Evolutionary conservation across 495 filamentous ascomycete species (phyloP).

Genomic region (Trichoderma reesei): DNA sequence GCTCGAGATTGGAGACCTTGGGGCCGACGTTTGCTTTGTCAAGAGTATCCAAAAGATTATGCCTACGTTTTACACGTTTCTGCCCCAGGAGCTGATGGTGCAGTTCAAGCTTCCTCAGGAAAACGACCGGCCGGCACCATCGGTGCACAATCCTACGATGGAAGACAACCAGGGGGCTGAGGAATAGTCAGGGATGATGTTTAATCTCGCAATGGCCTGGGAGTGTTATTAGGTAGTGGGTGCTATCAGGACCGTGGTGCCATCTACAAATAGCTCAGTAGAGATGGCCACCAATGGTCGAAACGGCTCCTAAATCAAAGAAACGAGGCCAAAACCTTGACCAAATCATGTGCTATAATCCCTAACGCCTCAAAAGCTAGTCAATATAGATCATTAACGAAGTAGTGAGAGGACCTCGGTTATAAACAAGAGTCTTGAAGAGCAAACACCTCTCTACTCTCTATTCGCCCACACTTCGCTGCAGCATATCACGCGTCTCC

Average conservation of each 20-base stretch:
- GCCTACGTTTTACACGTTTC: constrained; percentile 48
- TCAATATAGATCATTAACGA: not conserved
- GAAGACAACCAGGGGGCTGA: constrained; percentile 16
- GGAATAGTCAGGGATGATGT: constrained; percentile 1
- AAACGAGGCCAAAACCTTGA: not conserved
- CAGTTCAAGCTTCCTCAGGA: constrained; percentile 49
- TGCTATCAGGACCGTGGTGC: not conserved
- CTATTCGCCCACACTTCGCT: not conserved
- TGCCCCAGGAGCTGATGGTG: constrained; percentile 65
- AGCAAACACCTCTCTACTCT: not conserved
- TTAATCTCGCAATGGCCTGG: not conserved
- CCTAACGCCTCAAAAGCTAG: not conserved
- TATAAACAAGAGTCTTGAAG: not conserved
- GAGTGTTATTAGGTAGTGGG: not conserved
- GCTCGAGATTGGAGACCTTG: constrained; percentile 51
- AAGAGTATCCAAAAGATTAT: constrained; percentile 49
- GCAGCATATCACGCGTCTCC: not conserved
- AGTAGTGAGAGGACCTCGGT: not conserved
- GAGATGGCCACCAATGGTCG: not conserved
- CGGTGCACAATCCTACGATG: constrained; percentile 19
- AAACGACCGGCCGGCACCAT: constrained; percentile 27
- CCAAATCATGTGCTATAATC: not conserved
- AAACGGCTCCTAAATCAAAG: not conserved
- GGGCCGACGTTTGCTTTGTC: constrained; percentile 47
- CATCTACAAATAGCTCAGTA: too few relatives aligned